Conservation (phyloP, 2,329 filamentous ascomycete genomes). For the Diplodia scrobiculata region DNA sequence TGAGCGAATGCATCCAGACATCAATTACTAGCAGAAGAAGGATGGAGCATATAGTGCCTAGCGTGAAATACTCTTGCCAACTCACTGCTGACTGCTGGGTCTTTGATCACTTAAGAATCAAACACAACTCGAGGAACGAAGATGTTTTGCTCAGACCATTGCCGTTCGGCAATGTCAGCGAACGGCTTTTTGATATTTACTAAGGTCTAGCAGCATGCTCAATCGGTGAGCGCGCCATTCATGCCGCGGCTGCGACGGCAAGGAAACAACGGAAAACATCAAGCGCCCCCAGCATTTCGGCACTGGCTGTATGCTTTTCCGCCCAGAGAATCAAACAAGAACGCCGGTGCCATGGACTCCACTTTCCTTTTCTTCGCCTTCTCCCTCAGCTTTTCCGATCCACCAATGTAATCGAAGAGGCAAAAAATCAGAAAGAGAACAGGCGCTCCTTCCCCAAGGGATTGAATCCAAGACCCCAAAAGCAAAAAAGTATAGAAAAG, state of each 20-base stretch:
- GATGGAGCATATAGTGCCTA: no score
- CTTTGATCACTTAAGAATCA: background rate
- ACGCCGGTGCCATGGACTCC: conserved; percentile 15
- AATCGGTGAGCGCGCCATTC: conserved; percentile 12
- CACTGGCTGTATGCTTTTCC: conserved; percentile 22
- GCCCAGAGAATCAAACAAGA: conserved; percentile 9
- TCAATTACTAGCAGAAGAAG: no score
- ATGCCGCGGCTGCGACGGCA: conserved; percentile 32
- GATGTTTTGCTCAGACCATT: conserved; percentile 9
- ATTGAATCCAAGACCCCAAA: conserved; percentile 22
- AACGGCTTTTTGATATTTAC: conserved; percentile 16
- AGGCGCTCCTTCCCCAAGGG: conserved; percentile 3
- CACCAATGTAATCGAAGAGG: background rate
- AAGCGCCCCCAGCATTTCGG: conserved; percentile 9
- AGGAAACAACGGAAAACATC: conserved; percentile 35
- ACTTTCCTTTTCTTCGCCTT: background rate
- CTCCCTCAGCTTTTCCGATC: background rate
- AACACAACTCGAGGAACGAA: background rate
- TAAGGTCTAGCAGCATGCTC: background rate
- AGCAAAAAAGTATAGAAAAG: conserved; percentile 3
- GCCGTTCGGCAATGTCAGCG: background rate
- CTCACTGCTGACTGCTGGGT: no score
- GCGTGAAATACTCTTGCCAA: no score
- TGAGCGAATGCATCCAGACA: no score
- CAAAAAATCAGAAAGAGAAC: background rate